These are phyloP conservation scores for Fusarium sp. DNA, from an alignment of 2,329 filamentous ascomycete species.

Conservation along the genomic window DNA sequence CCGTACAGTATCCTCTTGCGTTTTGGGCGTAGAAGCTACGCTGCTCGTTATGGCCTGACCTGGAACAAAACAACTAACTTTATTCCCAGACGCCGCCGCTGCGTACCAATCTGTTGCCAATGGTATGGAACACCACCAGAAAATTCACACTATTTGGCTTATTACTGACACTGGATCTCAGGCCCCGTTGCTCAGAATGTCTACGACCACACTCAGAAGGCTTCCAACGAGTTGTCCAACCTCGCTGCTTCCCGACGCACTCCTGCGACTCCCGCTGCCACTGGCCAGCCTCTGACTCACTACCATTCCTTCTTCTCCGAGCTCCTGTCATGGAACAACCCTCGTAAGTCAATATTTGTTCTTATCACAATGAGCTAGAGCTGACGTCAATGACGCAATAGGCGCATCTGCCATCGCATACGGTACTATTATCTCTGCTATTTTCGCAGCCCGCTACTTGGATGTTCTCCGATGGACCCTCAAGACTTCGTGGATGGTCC, in stretches of 20 bases:
- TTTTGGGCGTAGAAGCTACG: constrained; percentile 8
- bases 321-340: constrained; percentile 76
- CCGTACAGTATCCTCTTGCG: constrained; percentile 25
- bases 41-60: not conserved
- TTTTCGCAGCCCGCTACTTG: constrained; percentile 73
- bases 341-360: constrained; percentile 60
- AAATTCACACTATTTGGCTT: not conserved
- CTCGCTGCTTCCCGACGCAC: constrained; percentile 68
- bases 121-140: constrained; percentile 52
- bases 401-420: constrained; percentile 75
- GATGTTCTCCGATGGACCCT: constrained; percentile 73
- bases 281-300: constrained; percentile 72
- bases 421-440: constrained; percentile 65
- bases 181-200: constrained; percentile 70
- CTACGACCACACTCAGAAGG: constrained; percentile 66
- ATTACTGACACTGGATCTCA: constrained; percentile 46
- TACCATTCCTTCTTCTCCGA: constrained; percentile 79
- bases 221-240: constrained; percentile 66
- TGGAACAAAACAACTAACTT: constrained; percentile 47
- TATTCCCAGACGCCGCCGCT: constrained; percentile 58
- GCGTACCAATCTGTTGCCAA: constrained; percentile 61
- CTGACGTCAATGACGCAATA: constrained; percentile 46
- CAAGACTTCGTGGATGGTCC: constrained; percentile 72
- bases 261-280: constrained; percentile 64
- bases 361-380: constrained; percentile 9